phyloP scores from a whole-genome alignment of 2,329 filamentous ascomycete species.

The Seiridium unicorne region DNA sequence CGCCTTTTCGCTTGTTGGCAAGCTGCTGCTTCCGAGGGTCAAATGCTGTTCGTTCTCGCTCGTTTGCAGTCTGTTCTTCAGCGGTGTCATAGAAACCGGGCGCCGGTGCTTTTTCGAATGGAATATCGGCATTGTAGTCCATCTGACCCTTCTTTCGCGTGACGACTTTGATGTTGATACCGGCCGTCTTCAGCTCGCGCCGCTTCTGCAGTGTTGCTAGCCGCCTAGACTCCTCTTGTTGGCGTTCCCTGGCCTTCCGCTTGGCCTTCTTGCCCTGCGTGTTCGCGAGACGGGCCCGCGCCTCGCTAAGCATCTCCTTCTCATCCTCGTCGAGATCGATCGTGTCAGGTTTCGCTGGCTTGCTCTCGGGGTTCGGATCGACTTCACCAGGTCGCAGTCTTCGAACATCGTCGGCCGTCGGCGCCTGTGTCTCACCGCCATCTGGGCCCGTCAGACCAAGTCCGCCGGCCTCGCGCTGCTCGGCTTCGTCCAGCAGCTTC shows the following conservation, averaged over 20 bases:
- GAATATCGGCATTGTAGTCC: constrained; percentile 99
- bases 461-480: constrained; percentile 79
- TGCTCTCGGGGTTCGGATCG: constrained; percentile 95
- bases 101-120: constrained; percentile 89
- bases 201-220: constrained; percentile 91
- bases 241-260: constrained; percentile 90
- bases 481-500: constrained; percentile 92
- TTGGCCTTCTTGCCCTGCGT: constrained; percentile 99
- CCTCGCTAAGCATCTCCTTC: constrained; percentile 99
- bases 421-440: constrained; percentile 82
- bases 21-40: constrained; percentile 92
- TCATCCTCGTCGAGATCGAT: constrained; percentile 99
- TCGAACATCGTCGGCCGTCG: constrained; percentile 89
- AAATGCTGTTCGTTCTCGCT: constrained; percentile 79
- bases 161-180: constrained; percentile 95
- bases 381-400: constrained; percentile 87
- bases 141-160: constrained; percentile 94
- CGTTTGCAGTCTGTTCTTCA: constrained; percentile 79
- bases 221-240: constrained; percentile 90
- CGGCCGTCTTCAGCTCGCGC: constrained; percentile 92
- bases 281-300: constrained; percentile 91
- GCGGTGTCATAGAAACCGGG: constrained; percentile 90
- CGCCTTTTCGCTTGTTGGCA: constrained; percentile 88
- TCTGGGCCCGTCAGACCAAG: constrained; percentile 82
- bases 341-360: constrained; percentile 91